phyloP scores from a whole-genome alignment of 1,139 yeast genomes.

The Zygosaccharomyces pseudobailii region DNA sequence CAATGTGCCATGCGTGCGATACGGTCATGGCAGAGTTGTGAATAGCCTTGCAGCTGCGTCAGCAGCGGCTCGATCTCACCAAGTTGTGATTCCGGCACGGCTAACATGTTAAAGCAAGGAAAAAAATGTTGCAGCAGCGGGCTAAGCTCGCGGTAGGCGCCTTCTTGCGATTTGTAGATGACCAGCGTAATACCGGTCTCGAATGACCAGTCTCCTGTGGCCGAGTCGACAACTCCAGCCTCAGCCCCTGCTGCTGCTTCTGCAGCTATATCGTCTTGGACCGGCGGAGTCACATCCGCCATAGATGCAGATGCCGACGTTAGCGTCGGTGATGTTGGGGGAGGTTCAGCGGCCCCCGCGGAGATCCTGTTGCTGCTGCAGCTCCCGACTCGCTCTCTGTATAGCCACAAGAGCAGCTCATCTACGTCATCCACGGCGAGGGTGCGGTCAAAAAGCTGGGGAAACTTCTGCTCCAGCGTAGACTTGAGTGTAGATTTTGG shows the following conservation, averaged over 20 bases:
- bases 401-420: slow-evolving; percentile 6
- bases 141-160: slow-evolving; percentile 8
- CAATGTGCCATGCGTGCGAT: slow-evolving; percentile 24
- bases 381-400: slow-evolving; percentile 7
- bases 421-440: slow-evolving; percentile 5
- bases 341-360: too few relatives aligned
- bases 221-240: background rate
- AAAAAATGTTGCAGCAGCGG: slow-evolving; percentile 17
- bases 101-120: slow-evolving; percentile 23
- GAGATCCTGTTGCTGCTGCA: background rate
- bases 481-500: slow-evolving; percentile 1
- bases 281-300: too few relatives aligned
- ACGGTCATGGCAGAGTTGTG: slow-evolving; percentile 13
- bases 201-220: slow-evolving; percentile 2
- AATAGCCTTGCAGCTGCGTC: slow-evolving; percentile 7
- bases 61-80: slow-evolving; percentile 3
- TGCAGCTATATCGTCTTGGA: background rate
- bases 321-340: background rate
- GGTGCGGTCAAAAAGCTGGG: slow-evolving; percentile 6
- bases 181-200: slow-evolving; percentile 12
- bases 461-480: background rate
- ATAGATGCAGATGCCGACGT: background rate
- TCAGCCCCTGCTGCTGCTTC: background rate
- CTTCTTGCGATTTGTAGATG: slow-evolving; percentile 1
- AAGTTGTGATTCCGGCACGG: slow-evolving; percentile 10